Conservation (phyloP, 2,329 filamentous ascomycete genomes). For the Fusarium buharicum region DNA sequence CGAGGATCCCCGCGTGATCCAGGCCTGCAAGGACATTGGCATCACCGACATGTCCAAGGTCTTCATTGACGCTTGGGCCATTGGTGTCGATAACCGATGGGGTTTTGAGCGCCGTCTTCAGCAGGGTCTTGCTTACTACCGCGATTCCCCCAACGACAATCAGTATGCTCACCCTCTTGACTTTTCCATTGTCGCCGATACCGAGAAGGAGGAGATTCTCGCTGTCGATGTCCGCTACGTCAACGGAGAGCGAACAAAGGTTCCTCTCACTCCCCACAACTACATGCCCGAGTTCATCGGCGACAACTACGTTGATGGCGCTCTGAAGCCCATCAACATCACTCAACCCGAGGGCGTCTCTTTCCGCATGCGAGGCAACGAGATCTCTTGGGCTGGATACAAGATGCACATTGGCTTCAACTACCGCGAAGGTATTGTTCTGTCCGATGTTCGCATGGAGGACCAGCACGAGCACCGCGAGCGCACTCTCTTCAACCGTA, state of each 20-base stretch:
- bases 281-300: conserved; percentile 52
- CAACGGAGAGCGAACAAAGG: conserved; percentile 61
- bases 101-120: conserved; percentile 77
- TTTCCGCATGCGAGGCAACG: conserved; percentile 59
- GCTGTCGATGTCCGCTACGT: conserved; percentile 55
- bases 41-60: conserved; percentile 87
- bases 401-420: conserved; percentile 78
- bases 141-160: conserved; percentile 75
- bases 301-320: conserved; percentile 50
- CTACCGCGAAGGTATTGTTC: conserved; percentile 74
- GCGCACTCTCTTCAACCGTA: conserved; percentile 72
- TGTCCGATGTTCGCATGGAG: conserved; percentile 75
- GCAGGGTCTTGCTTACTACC: conserved; percentile 85
- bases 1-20: conserved; percentile 77
- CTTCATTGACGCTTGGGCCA: conserved; percentile 86
- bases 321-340: conserved; percentile 54
- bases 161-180: conserved; percentile 68
- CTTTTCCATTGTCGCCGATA: conserved; percentile 55
- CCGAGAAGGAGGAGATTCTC: conserved; percentile 62
- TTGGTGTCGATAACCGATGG: conserved; percentile 83
- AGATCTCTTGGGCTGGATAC: conserved; percentile 72
- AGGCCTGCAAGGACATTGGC: conserved; percentile 78
- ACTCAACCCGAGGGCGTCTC: conserved; percentile 55
- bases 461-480: conserved; percentile 54
- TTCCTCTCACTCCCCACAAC: conserved; percentile 53